A percentile compares a stretch with the other conserved stretches of the same genome.
Conservation (phyloP, 169 alveolate species). For the Plasmodium relictum region DNA sequence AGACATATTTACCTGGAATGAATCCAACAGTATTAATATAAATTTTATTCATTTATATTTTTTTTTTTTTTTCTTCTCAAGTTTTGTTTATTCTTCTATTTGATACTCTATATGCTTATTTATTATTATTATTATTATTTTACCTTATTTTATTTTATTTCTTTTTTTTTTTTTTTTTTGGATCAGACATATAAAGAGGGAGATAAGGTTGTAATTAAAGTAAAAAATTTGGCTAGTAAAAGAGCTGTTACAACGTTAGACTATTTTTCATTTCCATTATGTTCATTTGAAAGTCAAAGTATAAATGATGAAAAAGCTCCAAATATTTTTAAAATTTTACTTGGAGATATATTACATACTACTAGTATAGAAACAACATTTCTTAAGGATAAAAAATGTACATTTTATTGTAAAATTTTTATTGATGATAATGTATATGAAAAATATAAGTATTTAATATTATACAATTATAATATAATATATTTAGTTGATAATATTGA, state of each 20-base stretch:
- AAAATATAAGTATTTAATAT: conserved; percentile 41
- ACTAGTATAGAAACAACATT: conserved; percentile 51
- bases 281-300: conserved; percentile 29
- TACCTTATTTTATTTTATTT: background rate
- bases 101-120: background rate
- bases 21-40: conserved; percentile 41
- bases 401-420: conserved; percentile 41
- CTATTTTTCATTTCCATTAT: conserved; percentile 56
- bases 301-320: conserved; percentile 22
- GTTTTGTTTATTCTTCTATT: no score
- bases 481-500: conserved; percentile 54
- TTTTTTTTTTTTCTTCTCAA: no score
- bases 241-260: conserved; percentile 66
- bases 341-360: conserved; percentile 44
- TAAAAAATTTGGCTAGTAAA: conserved; percentile 67
- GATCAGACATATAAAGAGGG: conserved; percentile 32
- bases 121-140: no score
- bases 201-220: conserved; percentile 45
- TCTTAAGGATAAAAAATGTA: conserved; percentile 33
- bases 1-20: conserved; percentile 73
- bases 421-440: conserved; percentile 44
- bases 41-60: background rate
- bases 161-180: conserved; percentile 1
- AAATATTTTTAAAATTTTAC: conserved; percentile 51
- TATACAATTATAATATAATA: conserved; percentile 50